These are phyloP conservation scores for Debaryomycetaceae sp. DNA, from an alignment of 1,139 yeast species.

Conservation along the genomic window DNA sequence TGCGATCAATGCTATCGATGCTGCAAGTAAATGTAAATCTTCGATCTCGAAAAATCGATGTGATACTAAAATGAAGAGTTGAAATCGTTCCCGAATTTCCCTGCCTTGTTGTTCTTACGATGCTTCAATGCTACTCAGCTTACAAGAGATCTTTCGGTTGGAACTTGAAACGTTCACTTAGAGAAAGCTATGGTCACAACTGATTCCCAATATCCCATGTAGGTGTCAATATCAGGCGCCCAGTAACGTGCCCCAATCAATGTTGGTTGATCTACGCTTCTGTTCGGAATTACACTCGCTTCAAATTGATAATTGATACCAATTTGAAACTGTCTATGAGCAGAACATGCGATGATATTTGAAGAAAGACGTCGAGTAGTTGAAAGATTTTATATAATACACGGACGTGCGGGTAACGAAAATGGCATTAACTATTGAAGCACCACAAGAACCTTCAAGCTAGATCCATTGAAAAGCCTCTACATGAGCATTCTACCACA, in stretches of 20 bases:
- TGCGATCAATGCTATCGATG: background rate
- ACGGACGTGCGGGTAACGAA: background rate
- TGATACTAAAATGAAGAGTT: too few species aligned
- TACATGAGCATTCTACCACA: constrained; percentile 14
- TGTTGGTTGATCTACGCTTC: constrained; percentile 42
- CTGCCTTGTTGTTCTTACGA: too few species aligned
- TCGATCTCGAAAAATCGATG: too few species aligned
- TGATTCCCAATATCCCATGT: constrained; percentile 53
- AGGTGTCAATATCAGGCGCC: constrained; percentile 54
- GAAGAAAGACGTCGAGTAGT: constrained; percentile 8
- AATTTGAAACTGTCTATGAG: constrained; percentile 26
- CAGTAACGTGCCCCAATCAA: constrained; percentile 50
- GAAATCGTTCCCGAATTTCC: too few species aligned
- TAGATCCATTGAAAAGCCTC: too few species aligned
- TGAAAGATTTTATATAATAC: background rate
- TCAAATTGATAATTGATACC: constrained; percentile 11
- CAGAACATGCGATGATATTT: constrained; percentile 49
- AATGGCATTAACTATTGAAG: too few species aligned
- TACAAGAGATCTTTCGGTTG: too few species aligned
- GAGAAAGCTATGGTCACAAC: constrained; percentile 47
- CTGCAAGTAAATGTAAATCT: background rate
- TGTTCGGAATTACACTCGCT: constrained; percentile 23
- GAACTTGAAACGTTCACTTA: too few species aligned
- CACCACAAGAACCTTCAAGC: too few species aligned
- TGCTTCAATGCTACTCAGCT: too few species aligned